Conservation (phyloP, 1,139 yeast genomes). For the Scheffersomyces titani region DNA sequence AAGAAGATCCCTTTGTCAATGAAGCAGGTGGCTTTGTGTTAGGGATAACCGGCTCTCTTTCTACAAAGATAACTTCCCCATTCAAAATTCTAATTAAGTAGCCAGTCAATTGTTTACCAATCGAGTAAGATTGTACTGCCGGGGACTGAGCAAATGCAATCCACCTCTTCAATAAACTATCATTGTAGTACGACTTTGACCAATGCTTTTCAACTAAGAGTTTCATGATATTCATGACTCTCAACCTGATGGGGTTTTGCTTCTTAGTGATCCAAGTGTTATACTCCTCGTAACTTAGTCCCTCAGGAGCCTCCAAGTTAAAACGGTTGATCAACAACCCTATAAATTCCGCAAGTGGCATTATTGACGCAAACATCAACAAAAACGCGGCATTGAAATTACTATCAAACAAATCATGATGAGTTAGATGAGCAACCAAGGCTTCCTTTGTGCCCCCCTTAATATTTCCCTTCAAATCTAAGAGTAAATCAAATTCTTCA, state of each 20-base stretch:
- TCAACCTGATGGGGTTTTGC: slow-evolving; percentile 62
- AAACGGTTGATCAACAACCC: slow-evolving; percentile 65
- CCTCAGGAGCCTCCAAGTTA: slow-evolving; percentile 82
- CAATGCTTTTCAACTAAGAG: slow-evolving; percentile 75
- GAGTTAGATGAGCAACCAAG: slow-evolving; percentile 78
- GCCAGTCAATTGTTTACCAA: slow-evolving; percentile 29
- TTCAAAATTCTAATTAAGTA: slow-evolving; percentile 27
- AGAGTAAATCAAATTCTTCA: slow-evolving; percentile 69
- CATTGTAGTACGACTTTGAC: slow-evolving; percentile 64
- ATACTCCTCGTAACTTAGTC: slow-evolving; percentile 80
- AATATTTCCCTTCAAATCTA: slow-evolving; percentile 71
- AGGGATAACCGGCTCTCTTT: slow-evolving; percentile 32
- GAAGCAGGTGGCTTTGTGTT: slow-evolving; percentile 44
- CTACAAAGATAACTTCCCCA: slow-evolving; percentile 35
- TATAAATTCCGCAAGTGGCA: slow-evolving; percentile 67
- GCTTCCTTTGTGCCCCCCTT: slow-evolving; percentile 89
- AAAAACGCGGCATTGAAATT: slow-evolving; percentile 72
- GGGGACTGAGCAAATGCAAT: slow-evolving; percentile 54
- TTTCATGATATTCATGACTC: slow-evolving; percentile 73
- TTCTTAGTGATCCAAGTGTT: slow-evolving; percentile 78
- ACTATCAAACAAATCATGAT: slow-evolving; percentile 70
- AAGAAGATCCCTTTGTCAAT: slow-evolving; percentile 33
- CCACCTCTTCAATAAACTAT: slow-evolving; percentile 52
- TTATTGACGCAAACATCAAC: slow-evolving; percentile 75
- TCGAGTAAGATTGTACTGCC: slow-evolving; percentile 44